Evolutionary conservation across 1,139 yeast genomes (phyloP).

Genomic region (Geotrichum australiense): DNA sequence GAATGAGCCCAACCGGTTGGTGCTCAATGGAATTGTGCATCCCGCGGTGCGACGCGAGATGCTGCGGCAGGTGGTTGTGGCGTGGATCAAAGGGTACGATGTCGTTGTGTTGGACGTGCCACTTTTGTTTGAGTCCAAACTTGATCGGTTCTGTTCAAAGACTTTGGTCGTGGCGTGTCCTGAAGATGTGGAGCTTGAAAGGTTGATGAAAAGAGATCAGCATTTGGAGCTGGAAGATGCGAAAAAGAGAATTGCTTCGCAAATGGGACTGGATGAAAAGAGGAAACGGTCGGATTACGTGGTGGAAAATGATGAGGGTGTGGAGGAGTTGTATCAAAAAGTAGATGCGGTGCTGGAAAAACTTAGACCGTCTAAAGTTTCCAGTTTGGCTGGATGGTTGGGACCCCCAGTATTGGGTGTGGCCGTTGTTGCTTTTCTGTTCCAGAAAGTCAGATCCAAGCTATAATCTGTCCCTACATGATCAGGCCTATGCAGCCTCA

Average conservation of each 20-base stretch:
- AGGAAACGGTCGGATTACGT: slow-evolving; percentile 56
- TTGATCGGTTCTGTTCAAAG: slow-evolving; percentile 65
- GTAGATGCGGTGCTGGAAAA: slow-evolving; percentile 43
- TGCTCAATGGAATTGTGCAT: slow-evolving; percentile 72
- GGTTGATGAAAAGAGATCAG: slow-evolving; percentile 62
- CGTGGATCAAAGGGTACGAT: slow-evolving; percentile 47
- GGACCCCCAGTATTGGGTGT: slow-evolving; percentile 48
- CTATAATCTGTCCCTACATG: too few species aligned
- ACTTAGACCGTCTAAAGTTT: slow-evolving; percentile 42
- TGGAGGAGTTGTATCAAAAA: slow-evolving; percentile 43
- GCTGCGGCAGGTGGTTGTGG: slow-evolving; percentile 46
- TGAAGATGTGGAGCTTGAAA: slow-evolving; percentile 48
- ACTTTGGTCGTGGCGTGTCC: slow-evolving; percentile 64
- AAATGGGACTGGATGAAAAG: slow-evolving; percentile 60
- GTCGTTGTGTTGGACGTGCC: slow-evolving; percentile 86
- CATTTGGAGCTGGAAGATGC: slow-evolving; percentile 64
- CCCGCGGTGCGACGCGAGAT: slow-evolving; percentile 80
- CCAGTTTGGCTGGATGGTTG: slow-evolving; percentile 39
- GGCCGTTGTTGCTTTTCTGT: slow-evolving; percentile 10
- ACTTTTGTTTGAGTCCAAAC: slow-evolving; percentile 69
- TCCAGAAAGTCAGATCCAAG: slow-evolving; percentile 8
- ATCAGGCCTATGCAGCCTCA: too few species aligned
- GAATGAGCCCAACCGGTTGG: slow-evolving; percentile 44
- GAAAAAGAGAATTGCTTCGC: slow-evolving; percentile 62
- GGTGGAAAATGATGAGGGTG: slow-evolving; percentile 53